Conservation (phyloP, 2,329 filamentous ascomycete genomes). For the Xylariaceae sp. region DNA sequence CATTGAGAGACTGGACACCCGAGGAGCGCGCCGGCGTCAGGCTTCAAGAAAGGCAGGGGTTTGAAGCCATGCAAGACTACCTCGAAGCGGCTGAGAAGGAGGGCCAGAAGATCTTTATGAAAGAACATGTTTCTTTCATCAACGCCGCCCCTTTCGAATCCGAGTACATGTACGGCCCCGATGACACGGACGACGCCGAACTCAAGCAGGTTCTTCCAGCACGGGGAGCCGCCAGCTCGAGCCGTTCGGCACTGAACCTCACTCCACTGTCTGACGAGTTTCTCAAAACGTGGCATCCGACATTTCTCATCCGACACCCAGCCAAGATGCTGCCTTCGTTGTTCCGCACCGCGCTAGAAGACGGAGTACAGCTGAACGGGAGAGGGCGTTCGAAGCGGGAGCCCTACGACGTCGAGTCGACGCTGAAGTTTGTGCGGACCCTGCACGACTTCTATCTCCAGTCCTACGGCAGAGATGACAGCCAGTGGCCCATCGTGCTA, state of each 20-base stretch:
- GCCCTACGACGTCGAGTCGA: constrained; percentile 10
- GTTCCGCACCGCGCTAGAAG: constrained; percentile 10
- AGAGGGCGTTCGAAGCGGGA: constrained; percentile 3
- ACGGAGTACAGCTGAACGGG: constrained; percentile 6
- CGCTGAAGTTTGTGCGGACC: constrained; percentile 8
- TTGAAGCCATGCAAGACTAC: constrained; percentile 12
- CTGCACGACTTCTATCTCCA: constrained; percentile 12
- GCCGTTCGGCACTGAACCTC: constrained; percentile 12
- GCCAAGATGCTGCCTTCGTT: constrained; percentile 16
- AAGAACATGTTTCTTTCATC: constrained; percentile 14
- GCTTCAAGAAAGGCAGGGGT: constrained; percentile 1
- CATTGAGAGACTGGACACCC: constrained; percentile 3
- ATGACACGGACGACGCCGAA: background rate
- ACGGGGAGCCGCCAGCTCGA: constrained; percentile 3
- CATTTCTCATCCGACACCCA: constrained; percentile 19
- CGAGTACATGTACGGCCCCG: constrained; percentile 3
- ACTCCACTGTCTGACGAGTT: constrained; percentile 16
- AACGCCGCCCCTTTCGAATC: constrained; percentile 5
- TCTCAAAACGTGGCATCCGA: constrained; percentile 15
- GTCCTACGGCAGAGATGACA: constrained; percentile 8
- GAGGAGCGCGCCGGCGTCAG: constrained; percentile 1
- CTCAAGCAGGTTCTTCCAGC: background rate
- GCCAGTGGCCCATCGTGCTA: constrained; percentile 15
- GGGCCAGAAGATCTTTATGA: constrained; percentile 12
- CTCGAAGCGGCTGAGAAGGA: constrained; percentile 9